Base-by-base conservation (phyloP, 495 filamentous ascomycete genomes). In the Xylaria sp. region DNA sequence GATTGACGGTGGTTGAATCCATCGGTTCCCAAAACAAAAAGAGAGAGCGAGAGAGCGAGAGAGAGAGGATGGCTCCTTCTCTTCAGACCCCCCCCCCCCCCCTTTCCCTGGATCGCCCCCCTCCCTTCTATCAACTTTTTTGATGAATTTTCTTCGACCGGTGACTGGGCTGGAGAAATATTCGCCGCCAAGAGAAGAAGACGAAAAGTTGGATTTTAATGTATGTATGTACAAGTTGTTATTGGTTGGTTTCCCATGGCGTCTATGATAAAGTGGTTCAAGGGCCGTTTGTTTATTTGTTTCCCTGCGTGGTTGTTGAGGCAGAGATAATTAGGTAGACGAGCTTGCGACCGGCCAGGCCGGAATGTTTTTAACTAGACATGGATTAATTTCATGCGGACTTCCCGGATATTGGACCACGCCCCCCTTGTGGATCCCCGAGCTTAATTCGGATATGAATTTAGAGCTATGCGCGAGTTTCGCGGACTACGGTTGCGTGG, bases 191-290 rank as follows among this genome's bases (percentile, higher is more conserved):
- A 66, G 61, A n/a, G 21, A 41, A 66, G 26, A n/a, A 37, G 24
- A 43, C 3, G 5, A 6, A 43, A 14, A 52, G 29, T 9, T 52
- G 15, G 4, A 43, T 21, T 44, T 40, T 53, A 43, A 40, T 41
- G n/a, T 44, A 43, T 9, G 15, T 67, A 67, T 55, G 64, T 55
- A 67, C 48, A 67, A 52, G 62, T 48, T 19, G 26, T 48, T 17
- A 37, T 48, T 17, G 8, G 61, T 15, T 61, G 0, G 29, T 19
- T 65, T 62, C 44, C 46, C 21, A 35, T 52, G 48, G 64, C 33
- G 33, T 67, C 48, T 55, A 67, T 50, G 12, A 29, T 24, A 43
- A 43, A 43, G 63, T 37, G 5, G 31, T 52, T 40, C 19, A 40
- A 53, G 21, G 21, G 48, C n/a, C 11, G 31, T 26, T 52, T 21